Base-by-base conservation (phyloP, 768 basidiomycete species). In the Sarcodon sp. region DNA sequence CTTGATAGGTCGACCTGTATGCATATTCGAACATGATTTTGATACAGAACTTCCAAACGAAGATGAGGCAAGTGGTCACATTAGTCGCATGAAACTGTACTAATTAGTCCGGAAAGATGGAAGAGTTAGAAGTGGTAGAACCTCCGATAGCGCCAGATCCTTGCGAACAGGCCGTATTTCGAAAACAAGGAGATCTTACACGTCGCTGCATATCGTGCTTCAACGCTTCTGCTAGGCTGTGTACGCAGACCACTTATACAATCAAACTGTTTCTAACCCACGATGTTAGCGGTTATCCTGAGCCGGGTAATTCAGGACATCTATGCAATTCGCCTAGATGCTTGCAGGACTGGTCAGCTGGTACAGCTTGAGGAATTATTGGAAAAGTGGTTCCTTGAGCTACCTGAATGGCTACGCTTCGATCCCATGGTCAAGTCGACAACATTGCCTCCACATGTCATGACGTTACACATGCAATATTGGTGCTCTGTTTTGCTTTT, bases 391-490 rank as follows among this genome's bases (percentile, higher is more conserved):
- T 80, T 81, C 57, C 62, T 83, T 34, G 77, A 79, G 33, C 71
- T 89, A 2, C 79, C 83, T 0, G 73, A 76, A 37, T 76, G 86
- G 57, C 63, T 89, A 32, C 75, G 80, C 35, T 77, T 76, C 54
- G 81, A 84, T 51, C 64, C 73, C 21, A 71, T 69, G 12, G 59
- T 61, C 49, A 75, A 64, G 59, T 62, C 63, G 15, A 59, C 62
- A 12, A 59, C 68, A 15, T 75, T 75, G 6, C 71, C 72, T 1
- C 83, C 85, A 4, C 79, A 85, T 53, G 64, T 85, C 21, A 64
- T 88, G 48, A 83, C 81, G 36, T 65, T 89, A 45, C 86, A 88
- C 57, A 83, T 88, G 84, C 82, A 86, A 56, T 88, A 87, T 57
- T 89, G 87, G 87, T 85, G 83, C 57, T 76, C 83, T 9, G 77